Conservation (phyloP, 345 rosid species). For the Leavenworthia alabamica region DNA sequence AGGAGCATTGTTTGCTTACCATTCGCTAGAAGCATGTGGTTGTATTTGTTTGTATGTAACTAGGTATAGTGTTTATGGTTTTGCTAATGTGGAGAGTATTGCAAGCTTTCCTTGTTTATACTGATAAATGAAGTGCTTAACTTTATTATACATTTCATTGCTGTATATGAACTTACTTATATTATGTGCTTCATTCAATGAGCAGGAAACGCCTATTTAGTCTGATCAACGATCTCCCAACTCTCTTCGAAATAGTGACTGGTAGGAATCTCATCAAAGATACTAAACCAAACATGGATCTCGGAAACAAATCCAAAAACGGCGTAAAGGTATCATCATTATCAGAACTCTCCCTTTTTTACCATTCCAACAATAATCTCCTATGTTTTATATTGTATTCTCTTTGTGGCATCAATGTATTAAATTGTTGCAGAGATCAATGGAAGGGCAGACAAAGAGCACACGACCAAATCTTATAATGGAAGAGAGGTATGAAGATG, state of each 20-base stretch:
- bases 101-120: background rate
- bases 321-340: constrained; percentile 55
- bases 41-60: background rate
- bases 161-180: background rate
- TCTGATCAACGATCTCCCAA: constrained; percentile 65
- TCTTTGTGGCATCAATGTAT: background rate
- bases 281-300: constrained; percentile 47
- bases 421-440: constrained; percentile 47
- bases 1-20: background rate
- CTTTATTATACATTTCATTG: background rate
- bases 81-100: background rate
- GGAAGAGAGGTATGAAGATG: constrained; percentile 61
- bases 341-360: background rate
- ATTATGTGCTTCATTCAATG: background rate
- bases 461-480: constrained; percentile 41
- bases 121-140: background rate
- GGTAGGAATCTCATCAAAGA: constrained; percentile 54
- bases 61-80: background rate
- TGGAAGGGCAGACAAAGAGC: constrained; percentile 56
- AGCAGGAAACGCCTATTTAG: constrained; percentile 68
- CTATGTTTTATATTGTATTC: background rate
- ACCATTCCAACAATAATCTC: background rate
- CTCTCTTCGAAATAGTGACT: constrained; percentile 62
- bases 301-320: constrained; percentile 68
- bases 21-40: background rate